A percentile compares a stretch with the other conserved stretches of the same genome.
Conservation (phyloP, 23 red algal species). For the Agarophyton chilense region DNA sequence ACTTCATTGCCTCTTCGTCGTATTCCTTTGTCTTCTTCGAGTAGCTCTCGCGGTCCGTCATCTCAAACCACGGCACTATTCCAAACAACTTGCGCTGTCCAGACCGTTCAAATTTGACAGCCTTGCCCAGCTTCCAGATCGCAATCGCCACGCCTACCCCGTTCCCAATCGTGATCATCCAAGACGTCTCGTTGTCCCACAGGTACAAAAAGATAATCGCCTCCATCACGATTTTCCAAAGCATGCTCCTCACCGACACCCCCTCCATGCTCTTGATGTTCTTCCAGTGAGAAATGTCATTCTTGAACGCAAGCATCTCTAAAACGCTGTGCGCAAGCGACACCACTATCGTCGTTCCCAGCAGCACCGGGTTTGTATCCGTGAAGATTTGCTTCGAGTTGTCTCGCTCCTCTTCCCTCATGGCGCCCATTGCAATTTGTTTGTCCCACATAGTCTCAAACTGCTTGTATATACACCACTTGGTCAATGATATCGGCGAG, state of each 20-base stretch:
- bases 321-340: slow-evolving; percentile 81
- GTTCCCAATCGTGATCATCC: slow-evolving; percentile 86
- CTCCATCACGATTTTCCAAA: slow-evolving; percentile 98
- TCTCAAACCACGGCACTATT: slow-evolving; percentile 82
- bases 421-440: slow-evolving; percentile 66
- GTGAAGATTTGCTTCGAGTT: slow-evolving; percentile 86
- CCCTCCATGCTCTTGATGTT: slow-evolving; percentile 88
- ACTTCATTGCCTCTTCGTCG: slow-evolving; percentile 91
- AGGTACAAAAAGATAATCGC: slow-evolving; percentile 89
- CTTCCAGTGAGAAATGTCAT: slow-evolving; percentile 91
- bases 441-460: slow-evolving; percentile 77
- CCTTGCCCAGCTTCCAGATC: slow-evolving; percentile 92
- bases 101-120: slow-evolving; percentile 86
- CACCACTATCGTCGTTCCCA: slow-evolving; percentile 80
- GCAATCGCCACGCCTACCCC: slow-evolving; percentile 72
- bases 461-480: slow-evolving; percentile 57
- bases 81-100: slow-evolving; percentile 70
- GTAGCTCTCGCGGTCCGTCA: slow-evolving; percentile 73
- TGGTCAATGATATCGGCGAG: slow-evolving; percentile 51
- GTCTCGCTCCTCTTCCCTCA: slow-evolving; percentile 60
- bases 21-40: slow-evolving; percentile 85
- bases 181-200: slow-evolving; percentile 92
- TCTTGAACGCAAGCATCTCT: slow-evolving; percentile 93
- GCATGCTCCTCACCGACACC: slow-evolving; percentile 83
- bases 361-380: slow-evolving; percentile 86